Percentiles rank a stretch among this genome's conserved stretches.
These are phyloP conservation scores for Pseudocercospora crystallina DNA, from an alignment of 2,329 filamentous ascomycete genomes.

Conservation along the genomic window DNA sequence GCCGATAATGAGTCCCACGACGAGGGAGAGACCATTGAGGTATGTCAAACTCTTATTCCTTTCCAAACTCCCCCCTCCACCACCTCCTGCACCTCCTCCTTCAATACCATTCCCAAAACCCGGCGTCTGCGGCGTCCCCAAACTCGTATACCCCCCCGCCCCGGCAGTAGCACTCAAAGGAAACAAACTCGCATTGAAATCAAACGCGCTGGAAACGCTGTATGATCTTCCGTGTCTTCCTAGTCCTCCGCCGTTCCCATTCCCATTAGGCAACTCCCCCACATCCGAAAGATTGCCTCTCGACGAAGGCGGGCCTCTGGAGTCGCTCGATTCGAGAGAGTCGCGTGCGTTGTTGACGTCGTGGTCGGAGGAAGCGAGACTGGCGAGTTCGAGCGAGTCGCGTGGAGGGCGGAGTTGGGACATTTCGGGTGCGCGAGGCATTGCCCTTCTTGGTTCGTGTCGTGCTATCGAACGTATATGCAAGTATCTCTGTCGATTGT, in stretches of 20 bases:
- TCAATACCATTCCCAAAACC: conserved; percentile 41
- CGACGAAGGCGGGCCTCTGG: conserved; percentile 83
- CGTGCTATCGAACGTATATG: conserved; percentile 5
- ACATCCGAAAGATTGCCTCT: conserved; percentile 68
- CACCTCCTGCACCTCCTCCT: conserved; percentile 28
- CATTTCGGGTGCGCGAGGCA: conserved; percentile 1
- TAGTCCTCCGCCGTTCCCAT: conserved; percentile 47
- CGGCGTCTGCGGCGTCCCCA: conserved; percentile 70
- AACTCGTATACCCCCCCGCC: conserved; percentile 71
- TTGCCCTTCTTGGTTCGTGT: conserved; percentile 1
- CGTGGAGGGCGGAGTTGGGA: conserved; percentile 51
- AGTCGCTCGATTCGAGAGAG: conserved; percentile 72
- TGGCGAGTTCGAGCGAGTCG: conserved; percentile 95
- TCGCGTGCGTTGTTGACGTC: conserved; percentile 59
- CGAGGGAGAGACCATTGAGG: conserved; percentile 85
- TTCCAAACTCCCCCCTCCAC: conserved; percentile 63
- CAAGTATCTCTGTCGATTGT: not conserved
- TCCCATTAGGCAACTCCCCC: conserved; percentile 9
- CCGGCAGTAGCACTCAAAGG: conserved; percentile 74
- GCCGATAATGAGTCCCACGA: conserved; percentile 91
- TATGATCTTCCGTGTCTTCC: conserved; percentile 56
- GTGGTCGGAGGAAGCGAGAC: conserved; percentile 75
- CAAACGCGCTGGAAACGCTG: conserved; percentile 89
- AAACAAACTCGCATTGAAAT: conserved; percentile 91
- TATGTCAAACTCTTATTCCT: conserved; percentile 96